Base-by-base conservation (phyloP, 306 rosid species). In the Dalbergia cultrata region DNA sequence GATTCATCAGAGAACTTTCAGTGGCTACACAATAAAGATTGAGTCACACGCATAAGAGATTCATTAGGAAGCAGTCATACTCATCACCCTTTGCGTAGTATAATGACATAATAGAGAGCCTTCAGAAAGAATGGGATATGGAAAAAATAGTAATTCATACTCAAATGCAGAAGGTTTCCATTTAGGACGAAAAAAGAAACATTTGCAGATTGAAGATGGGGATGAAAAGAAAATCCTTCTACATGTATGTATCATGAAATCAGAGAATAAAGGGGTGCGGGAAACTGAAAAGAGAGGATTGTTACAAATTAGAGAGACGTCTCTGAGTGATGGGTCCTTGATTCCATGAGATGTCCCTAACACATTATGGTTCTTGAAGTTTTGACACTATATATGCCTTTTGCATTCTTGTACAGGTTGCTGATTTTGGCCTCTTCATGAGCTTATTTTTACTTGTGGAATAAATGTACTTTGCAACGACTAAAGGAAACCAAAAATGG, bases 271-370 rank as follows among this genome's bases (percentile, higher is more conserved):
- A 59, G 63, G 74, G 72, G 71, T 31, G 62, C 78, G 64, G 72
- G 76, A 77, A 78, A 87, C 13, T 50, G 75, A 85, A 87, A 77
- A 78, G 82, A 89, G 79, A 77, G 79, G 41, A 47, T n/a, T 81
- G 88, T 72, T 73, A 67, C 72, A 75, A 82, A 77, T 63, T 53
- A 41, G 59, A 81, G 77, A 74, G 84, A 84, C 82, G 85, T 78
- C 63, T 80, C 71, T 82, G 53, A 10, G 79, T 74, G 86, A 80
- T 85, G 89, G 91, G 87, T 77, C 91, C 91, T 47, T 77, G 57
- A 45, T 61, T 72, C 67, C 19, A 49, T 35, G 81, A 60, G n/a
- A 82, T 80, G 88, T 80, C 82, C 81, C 61, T n/a, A 58, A 74
- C 58, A 37, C 86, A 77, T 82, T 65, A 74, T 87, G 86, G 58